These are phyloP conservation scores for Solanum bulbocastanum DNA, from an alignment of 257 asterid species.

Conservation along the genomic window DNA sequence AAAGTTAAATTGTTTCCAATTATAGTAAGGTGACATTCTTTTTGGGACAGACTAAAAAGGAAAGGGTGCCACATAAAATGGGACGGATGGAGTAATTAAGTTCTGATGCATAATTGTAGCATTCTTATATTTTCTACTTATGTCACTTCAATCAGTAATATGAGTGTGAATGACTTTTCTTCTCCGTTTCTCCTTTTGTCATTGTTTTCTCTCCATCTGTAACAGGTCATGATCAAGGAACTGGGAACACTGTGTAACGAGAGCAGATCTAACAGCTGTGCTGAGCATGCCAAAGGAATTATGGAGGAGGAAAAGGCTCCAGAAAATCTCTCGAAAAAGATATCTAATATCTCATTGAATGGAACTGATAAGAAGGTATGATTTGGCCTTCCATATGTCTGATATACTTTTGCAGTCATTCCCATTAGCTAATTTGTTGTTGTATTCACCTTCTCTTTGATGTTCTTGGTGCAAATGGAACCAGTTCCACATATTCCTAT, in stretches of 20 bases:
- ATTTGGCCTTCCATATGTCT: background rate
- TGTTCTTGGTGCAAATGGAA: background rate
- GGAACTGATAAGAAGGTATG: slow-evolving; percentile 65
- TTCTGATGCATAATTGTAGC: background rate
- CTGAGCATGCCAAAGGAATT: slow-evolving; percentile 86
- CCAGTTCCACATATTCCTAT: background rate
- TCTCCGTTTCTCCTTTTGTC: background rate
- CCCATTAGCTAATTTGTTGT: background rate
- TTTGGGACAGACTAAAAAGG: no score
- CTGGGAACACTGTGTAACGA: slow-evolving; percentile 50
- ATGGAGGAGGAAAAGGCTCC: slow-evolving; percentile 93
- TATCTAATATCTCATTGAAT: slow-evolving; percentile 52
- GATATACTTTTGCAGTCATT: background rate
- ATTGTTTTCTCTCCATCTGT: slow-evolving; percentile 1
- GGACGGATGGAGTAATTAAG: background rate
- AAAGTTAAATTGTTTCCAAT: no score
- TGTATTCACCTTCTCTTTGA: background rate
- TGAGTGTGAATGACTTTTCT: background rate
- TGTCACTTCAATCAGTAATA: background rate
- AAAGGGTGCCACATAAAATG: no score
- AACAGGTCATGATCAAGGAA: slow-evolving; percentile 59
- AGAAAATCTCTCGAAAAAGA: slow-evolving; percentile 63
- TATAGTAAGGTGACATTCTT: no score
- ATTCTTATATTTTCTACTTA: background rate
- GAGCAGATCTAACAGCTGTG: slow-evolving; percentile 72